Evolutionary conservation across 208 protist species (phyloP), one percentile per base, ranked within the genome.

Genomic region (Lotmaria passim): DNA sequence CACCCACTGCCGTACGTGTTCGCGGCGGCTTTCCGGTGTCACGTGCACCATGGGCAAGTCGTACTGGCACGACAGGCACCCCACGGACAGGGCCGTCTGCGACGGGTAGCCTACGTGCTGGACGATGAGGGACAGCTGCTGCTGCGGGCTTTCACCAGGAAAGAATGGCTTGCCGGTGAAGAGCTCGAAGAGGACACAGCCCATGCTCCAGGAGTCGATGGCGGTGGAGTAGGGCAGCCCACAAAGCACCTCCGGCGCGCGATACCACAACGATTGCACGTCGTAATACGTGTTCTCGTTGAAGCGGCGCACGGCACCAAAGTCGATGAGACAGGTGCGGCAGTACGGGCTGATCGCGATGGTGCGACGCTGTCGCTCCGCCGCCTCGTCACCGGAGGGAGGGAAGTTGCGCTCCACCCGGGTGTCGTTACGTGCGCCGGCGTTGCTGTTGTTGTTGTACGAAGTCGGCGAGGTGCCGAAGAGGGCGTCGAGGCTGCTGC

Each of bases 211-310:
- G n/a, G 94, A 81, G 72, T 98, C 96, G 67, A 92, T 95, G 39
- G 85, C 89, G n/a, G 78, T 77, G 33, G 95, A 97, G 89, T 96
- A 97, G 3, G 91, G 86, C n/a, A 94, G 33, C 14, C 91, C 86
- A 50, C 93, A 83, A 14, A 98, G 53, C 28, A 98, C 95, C 82
- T 98, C 95, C 28, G 95, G 95, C 10, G 88, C 89, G 43, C 95
- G 83, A 77, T 98, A 98, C 89, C 95, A 94, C 15, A 96, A 75
- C 10, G 93, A 97, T 79, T 98, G 95, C 46, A 98, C 97, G 73
- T 99, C 98, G 48, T 96, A 98, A 79, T 98, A 99, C 1, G 81
- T 82, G 68, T 96, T 93, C 73, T 99, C 96, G 75, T 98, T 79
- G 43, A 97, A 93, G 55, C 94, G 97, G 70, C 98, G 98, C 30